A percentile compares a stretch with the other conserved stretches of the same genome.
phyloP scores from a whole-genome alignment of 2,329 filamentous ascomycete genomes.

The Hypoxylon sp. region DNA sequence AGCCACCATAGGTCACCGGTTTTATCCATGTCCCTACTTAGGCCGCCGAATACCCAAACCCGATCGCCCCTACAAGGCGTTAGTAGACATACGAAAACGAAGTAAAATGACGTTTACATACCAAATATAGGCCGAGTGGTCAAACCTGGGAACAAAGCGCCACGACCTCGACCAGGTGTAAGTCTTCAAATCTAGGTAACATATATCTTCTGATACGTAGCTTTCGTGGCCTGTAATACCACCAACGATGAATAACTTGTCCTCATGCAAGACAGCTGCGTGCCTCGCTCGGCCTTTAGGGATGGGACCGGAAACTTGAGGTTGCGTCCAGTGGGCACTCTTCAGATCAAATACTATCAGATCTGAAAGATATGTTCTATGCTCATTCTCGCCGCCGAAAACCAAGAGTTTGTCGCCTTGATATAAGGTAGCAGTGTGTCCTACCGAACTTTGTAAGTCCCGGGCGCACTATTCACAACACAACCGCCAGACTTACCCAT shows the following conservation, averaged over 20 bases:
- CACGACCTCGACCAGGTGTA: constrained; percentile 98
- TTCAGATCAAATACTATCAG: constrained; percentile 96
- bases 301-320: constrained; percentile 84
- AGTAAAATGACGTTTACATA: constrained; percentile 39
- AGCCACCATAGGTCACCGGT: constrained; percentile 98
- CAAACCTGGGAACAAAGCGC: constrained; percentile 95
- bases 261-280: constrained; percentile 93
- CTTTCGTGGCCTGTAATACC: constrained; percentile 96
- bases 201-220: constrained; percentile 94
- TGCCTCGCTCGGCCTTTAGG: constrained; percentile 93
- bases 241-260: constrained; percentile 95
- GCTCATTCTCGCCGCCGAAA: constrained; percentile 98
- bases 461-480: constrained; percentile 17
- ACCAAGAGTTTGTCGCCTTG: constrained; percentile 95
- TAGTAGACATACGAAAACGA: constrained; percentile 31
- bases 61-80: constrained; percentile 72
- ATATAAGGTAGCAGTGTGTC: constrained; percentile 94
- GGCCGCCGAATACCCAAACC: constrained; percentile 95
- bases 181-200: constrained; percentile 95
- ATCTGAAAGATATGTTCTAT: constrained; percentile 94
- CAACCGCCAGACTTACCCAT: constrained; percentile 77
- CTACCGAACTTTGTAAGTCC: constrained; percentile 60
- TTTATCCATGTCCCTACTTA: constrained; percentile 97
- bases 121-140: constrained; percentile 96
- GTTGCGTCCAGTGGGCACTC: constrained; percentile 95